Conservation (phyloP, 805 yeast genomes). For the Saccharomyces jurei region DNA sequence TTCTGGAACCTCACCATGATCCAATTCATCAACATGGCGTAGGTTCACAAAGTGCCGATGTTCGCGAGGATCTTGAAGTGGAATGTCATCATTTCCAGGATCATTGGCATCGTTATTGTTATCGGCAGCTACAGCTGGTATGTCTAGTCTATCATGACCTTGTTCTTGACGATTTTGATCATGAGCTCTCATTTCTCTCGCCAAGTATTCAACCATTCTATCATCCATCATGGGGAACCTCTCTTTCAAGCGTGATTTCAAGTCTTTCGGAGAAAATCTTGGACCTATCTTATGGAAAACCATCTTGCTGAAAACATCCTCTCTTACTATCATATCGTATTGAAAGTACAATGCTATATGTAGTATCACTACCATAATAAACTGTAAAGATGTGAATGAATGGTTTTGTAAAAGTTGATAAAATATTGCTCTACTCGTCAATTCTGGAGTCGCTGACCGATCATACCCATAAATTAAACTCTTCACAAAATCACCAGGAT, state of each 20-base stretch:
- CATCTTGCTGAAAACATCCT: constrained; percentile 57
- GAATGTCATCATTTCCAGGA: constrained; percentile 1
- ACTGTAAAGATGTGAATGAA: constrained; percentile 28
- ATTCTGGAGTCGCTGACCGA: constrained; percentile 4
- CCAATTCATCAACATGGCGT: constrained; percentile 8
- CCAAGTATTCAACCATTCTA: constrained; percentile 24
- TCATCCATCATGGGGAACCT: constrained; percentile 30
- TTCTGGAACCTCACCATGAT: constrained; percentile 13
- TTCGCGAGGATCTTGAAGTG: not conserved
- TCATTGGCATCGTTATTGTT: not conserved
- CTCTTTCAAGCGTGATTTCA: constrained; percentile 23
- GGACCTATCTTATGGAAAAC: constrained; percentile 53
- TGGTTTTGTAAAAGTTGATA: constrained; percentile 16
- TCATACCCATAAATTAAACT: constrained; percentile 25
- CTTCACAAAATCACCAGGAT: constrained; percentile 20
- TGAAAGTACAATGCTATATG: constrained; percentile 45
- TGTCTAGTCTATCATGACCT: constrained; percentile 9
- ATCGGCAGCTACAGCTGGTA: constrained; percentile 1
- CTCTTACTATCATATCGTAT: constrained; percentile 66
- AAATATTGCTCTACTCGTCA: constrained; percentile 4
- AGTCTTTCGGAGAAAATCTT: constrained; percentile 23
- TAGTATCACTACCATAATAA: constrained; percentile 35
- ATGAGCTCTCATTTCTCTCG: constrained; percentile 22
- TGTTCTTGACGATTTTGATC: constrained; percentile 19
- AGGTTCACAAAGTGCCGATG: not conserved